A percentile compares a stretch with the other conserved stretches of the same genome.
phyloP scores from a whole-genome alignment of 73 alveolate species.

The Paraurostyla sp. region DNA sequence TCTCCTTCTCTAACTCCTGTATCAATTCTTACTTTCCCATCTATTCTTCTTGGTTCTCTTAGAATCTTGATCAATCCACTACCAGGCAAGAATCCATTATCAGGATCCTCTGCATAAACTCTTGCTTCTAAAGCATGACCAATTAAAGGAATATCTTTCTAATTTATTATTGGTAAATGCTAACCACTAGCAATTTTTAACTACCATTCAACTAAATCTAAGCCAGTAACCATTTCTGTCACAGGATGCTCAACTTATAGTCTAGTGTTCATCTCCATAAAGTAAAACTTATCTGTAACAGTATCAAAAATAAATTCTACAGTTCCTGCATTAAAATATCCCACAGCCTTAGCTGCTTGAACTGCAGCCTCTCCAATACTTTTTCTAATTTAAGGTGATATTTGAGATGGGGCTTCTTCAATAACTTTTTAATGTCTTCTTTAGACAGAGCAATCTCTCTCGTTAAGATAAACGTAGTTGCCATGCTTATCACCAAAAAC shows the following conservation, averaged over 20 bases:
- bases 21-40: conserved; percentile 82
- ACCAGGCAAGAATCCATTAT: conserved; percentile 87
- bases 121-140: conserved; percentile 96
- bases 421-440: conserved; percentile 96
- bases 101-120: conserved; percentile 93
- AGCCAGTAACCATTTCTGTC: conserved; percentile 87
- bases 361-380: conserved; percentile 82
- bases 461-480: conserved; percentile 93
- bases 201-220: conserved; percentile 87
- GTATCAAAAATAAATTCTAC: conserved; percentile 93
- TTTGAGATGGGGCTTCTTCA: conserved; percentile 93
- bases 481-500: conserved; percentile 96
- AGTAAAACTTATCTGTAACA: conserved; percentile 80
- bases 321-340: conserved; percentile 94
- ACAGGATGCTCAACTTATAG: conserved; percentile 94
- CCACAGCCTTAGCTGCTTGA: conserved; percentile 89
- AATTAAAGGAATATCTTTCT: conserved; percentile 7
- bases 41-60: conserved; percentile 79
- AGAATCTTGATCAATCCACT: conserved; percentile 82
- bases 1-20: conserved; percentile 94
- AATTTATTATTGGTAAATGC: conserved; percentile 68
- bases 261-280: conserved; percentile 95
- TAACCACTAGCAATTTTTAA: conserved; percentile 90
- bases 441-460: conserved; percentile 96
- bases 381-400: conserved; percentile 70